Evolutionary conservation across 768 basidiomycete species (phyloP).

Genomic region (Sarcodon aspratus): DNA sequence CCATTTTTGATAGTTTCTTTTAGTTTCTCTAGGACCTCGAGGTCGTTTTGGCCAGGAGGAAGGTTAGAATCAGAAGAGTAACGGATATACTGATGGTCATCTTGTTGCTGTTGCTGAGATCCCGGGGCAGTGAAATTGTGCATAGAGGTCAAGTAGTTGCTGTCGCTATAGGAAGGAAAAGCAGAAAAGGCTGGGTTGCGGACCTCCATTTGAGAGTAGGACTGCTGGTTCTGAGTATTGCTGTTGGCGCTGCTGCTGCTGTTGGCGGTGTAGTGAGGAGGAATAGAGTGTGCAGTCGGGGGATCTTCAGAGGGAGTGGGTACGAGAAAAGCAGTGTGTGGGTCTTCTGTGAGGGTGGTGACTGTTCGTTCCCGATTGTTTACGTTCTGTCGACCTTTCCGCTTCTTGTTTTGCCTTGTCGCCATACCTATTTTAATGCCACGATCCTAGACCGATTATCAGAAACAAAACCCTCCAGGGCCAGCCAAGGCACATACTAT

Average conservation of each 20-base stretch:
- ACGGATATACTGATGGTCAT: constrained; percentile 12
- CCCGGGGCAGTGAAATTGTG: constrained; percentile 16
- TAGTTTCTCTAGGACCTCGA: constrained; percentile 66
- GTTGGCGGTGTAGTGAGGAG: constrained; percentile 22
- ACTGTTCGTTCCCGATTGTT: constrained; percentile 57
- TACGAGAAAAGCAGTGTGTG: constrained; percentile 40
- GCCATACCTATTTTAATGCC: constrained; percentile 24
- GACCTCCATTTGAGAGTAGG: constrained; percentile 11
- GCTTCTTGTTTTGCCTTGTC: constrained; percentile 54
- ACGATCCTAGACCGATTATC: too few species aligned
- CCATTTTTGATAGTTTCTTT: constrained; percentile 60
- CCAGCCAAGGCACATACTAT: too few species aligned
- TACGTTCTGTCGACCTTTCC: constrained; percentile 41
- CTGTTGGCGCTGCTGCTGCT: constrained; percentile 17
- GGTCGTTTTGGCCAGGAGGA: constrained; percentile 50
- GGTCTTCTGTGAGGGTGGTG: constrained; percentile 51
- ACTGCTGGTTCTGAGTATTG: constrained; percentile 22
- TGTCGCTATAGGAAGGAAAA: constrained; percentile 16
- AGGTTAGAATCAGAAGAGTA: constrained; percentile 11
- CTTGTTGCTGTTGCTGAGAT: constrained; percentile 17
- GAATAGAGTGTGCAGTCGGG: constrained; percentile 24
- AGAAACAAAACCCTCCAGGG: too few species aligned
- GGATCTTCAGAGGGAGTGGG: constrained; percentile 39
- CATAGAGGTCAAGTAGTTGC: constrained; percentile 18
- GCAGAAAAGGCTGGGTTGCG: constrained; percentile 5